These are phyloP conservation scores for Exsudoporus floridanus DNA, from an alignment of 1,284 basidiomycete genomes.

Conservation along the genomic window DNA sequence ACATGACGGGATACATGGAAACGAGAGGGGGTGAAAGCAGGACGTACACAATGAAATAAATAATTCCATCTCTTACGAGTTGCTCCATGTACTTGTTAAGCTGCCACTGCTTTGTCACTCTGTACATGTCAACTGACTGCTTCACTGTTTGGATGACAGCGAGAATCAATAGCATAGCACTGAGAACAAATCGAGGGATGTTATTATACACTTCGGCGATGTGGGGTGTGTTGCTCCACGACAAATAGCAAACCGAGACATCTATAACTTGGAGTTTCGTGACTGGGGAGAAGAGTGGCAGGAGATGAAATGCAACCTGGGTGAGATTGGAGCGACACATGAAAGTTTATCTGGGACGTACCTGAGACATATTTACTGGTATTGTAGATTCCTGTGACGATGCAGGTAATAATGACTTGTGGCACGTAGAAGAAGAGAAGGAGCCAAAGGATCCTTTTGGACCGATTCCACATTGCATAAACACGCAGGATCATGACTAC, in stretches of 20 bases:
- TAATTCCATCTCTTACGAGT: neutral
- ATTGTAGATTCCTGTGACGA: neutral
- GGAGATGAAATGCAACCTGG: too few species aligned
- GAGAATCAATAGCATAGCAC: neutral
- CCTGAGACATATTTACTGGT: neutral
- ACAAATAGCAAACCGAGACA: neutral
- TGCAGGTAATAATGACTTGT: neutral
- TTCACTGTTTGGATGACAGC: neutral
- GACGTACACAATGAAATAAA: neutral
- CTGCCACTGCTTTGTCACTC: neutral
- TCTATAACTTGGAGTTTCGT: neutral
- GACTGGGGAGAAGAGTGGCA: neutral
- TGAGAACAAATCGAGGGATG: neutral
- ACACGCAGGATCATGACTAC: too few species aligned
- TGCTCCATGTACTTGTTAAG: neutral
- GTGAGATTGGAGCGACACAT: neutral
- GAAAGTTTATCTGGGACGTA: neutral
- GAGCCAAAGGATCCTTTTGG: neutral
- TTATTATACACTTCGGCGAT: fast-evolving
- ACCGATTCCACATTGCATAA: too few species aligned
- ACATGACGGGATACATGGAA: too few species aligned
- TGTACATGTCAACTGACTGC: neutral
- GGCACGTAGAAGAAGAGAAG: neutral
- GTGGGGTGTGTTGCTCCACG: fast-evolving
- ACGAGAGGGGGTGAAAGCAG: too few species aligned